Conservation (phyloP, 768 basidiomycete genomes). For the Podaxis pistillaris region DNA sequence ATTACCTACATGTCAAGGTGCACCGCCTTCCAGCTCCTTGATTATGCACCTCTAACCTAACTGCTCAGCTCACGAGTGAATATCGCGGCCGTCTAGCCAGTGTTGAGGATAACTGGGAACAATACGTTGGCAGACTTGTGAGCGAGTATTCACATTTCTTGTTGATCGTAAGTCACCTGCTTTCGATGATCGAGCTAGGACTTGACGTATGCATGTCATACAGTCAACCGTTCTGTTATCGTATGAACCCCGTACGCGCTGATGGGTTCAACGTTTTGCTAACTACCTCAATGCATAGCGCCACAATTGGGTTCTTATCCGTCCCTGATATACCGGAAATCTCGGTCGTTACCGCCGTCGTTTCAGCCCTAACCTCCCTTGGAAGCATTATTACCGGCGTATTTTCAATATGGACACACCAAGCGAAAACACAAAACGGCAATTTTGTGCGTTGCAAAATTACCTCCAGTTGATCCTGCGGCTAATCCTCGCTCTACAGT, state of each 20-base stretch:
- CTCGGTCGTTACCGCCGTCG: slow-evolving; percentile 36
- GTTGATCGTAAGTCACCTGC: slow-evolving; percentile 41
- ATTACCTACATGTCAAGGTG: slow-evolving; percentile 46
- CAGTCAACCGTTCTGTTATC: slow-evolving; percentile 55
- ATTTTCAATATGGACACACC: slow-evolving; percentile 57
- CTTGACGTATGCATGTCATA: not conserved
- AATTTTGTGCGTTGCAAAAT: slow-evolving; percentile 36
- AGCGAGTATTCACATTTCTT: slow-evolving; percentile 57
- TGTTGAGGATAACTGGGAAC: slow-evolving; percentile 49
- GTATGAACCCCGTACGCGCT: slow-evolving; percentile 29
- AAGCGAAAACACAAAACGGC: slow-evolving; percentile 40
- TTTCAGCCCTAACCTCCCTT: slow-evolving; percentile 49
- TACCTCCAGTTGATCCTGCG: not conserved
- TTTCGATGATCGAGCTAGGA: not conserved
- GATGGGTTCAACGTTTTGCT: not conserved
- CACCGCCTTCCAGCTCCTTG: not conserved
- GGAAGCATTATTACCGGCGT: slow-evolving; percentile 56
- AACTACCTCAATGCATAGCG: slow-evolving; percentile 26
- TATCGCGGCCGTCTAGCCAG: slow-evolving; percentile 48
- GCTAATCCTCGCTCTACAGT: slow-evolving; percentile 28
- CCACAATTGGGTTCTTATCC: slow-evolving; percentile 48
- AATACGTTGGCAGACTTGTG: slow-evolving; percentile 48
- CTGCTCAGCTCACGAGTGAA: slow-evolving; percentile 36
- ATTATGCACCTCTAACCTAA: not conserved
- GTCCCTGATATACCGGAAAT: slow-evolving; percentile 38